Conservation (phyloP, 805 yeast genomes). For the Kuraishia hungarica region DNA sequence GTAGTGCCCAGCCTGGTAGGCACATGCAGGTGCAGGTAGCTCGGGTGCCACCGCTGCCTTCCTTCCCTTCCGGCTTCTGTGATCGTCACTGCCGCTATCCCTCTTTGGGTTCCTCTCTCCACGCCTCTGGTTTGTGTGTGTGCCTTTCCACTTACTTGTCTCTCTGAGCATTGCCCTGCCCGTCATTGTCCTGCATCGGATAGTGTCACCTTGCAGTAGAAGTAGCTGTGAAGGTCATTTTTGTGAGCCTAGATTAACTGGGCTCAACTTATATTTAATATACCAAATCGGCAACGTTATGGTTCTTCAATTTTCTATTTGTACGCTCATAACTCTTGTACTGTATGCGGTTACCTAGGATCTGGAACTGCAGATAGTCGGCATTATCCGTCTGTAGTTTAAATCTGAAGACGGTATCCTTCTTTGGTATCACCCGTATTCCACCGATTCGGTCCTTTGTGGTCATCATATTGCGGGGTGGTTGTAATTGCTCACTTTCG, state of each 20-base stretch:
- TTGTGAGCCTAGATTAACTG: too few species aligned
- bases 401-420: constrained; percentile 54
- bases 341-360: constrained; percentile 74
- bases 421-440: constrained; percentile 56
- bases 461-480: not conserved
- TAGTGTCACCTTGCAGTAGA: not conserved
- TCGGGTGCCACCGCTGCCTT: not conserved
- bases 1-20: not conserved
- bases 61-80: too few species aligned
- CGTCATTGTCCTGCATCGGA: too few species aligned
- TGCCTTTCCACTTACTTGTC: too few species aligned
- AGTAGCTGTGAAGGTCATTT: not conserved
- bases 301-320: constrained; percentile 77
- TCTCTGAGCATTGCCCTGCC: too few species aligned
- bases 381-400: constrained; percentile 26
- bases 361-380: constrained; percentile 44
- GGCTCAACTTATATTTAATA: too few species aligned
- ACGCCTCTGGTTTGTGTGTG: too few species aligned
- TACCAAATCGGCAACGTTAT: constrained; percentile 36
- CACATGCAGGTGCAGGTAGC: not conserved
- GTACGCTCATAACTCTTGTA: constrained; percentile 75
- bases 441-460: constrained; percentile 44
- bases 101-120: not conserved
- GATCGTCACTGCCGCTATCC: not conserved
- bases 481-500: too few species aligned